Percentiles rank a stretch among this genome's conserved stretches.
Conservation (phyloP, 768 basidiomycete species). For the Termitomyces sp. region DNA sequence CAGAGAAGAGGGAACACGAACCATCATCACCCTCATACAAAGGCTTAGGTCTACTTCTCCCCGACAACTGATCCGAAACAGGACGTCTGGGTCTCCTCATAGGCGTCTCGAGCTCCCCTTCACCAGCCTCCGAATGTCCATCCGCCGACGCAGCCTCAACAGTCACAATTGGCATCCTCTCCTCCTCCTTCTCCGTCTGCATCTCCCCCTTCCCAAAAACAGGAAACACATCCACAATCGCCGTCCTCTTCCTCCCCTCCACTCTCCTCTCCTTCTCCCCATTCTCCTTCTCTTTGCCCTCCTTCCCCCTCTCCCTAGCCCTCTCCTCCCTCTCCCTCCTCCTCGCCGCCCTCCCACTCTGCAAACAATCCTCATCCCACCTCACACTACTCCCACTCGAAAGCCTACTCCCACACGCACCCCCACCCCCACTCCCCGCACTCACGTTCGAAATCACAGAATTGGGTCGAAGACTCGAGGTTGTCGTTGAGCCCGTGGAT, state of each 20-base stretch:
- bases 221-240: conserved; percentile 60
- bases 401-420: conserved; percentile 13
- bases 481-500: conserved; percentile 29
- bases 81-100: conserved; percentile 53
- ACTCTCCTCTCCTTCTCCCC: conserved; percentile 29
- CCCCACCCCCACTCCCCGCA: background rate
- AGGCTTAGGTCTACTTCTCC: conserved; percentile 42
- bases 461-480: conserved; percentile 38
- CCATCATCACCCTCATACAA: conserved; percentile 55
- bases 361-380: conserved; percentile 47
- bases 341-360: conserved; percentile 40
- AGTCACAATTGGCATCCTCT: conserved; percentile 28
- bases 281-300: conserved; percentile 20
- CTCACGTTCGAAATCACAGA: background rate
- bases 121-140: conserved; percentile 34
- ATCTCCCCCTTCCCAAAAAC: conserved; percentile 22
- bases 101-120: conserved; percentile 31
- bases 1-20: conserved; percentile 20
- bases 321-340: conserved; percentile 17
- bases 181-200: background rate
- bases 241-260: conserved; percentile 45
- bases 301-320: conserved; percentile 18
- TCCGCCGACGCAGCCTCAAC: conserved; percentile 54
- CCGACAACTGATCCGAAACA: conserved; percentile 60
- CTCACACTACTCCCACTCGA: conserved; percentile 38